phyloP scores from a whole-genome alignment of 164 flowering plant genomes.

The Vitis amurensis region DNA sequence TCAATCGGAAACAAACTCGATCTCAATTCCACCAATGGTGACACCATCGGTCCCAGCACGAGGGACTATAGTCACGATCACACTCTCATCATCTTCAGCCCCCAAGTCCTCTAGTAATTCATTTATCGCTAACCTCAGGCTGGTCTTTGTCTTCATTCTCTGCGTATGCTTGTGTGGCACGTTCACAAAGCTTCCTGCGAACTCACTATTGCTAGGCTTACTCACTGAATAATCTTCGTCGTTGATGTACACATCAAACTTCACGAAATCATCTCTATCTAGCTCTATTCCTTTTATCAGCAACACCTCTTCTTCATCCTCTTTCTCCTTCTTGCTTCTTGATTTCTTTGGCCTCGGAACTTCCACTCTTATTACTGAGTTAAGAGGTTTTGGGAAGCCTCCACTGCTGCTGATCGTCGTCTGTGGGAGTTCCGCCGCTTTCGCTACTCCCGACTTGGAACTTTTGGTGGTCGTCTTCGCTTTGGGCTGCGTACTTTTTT shows the following conservation, averaged over 20 bases:
- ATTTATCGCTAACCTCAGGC: constrained; percentile 38
- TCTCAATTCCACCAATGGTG: too few species aligned
- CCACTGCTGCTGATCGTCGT: neutral
- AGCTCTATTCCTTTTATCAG: constrained; percentile 48
- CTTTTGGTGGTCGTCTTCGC: constrained; percentile 9
- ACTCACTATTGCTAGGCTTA: constrained; percentile 36
- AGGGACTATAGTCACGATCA: constrained; percentile 51
- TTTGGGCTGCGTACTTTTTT: constrained; percentile 1
- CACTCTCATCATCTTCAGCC: constrained; percentile 53
- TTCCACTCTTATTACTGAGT: constrained; percentile 16
- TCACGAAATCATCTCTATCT: constrained; percentile 32
- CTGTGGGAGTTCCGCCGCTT: constrained; percentile 7
- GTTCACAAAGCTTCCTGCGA: constrained; percentile 62
- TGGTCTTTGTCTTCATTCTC: constrained; percentile 33
- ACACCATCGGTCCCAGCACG: too few species aligned
- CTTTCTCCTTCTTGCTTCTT: constrained; percentile 48
- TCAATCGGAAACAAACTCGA: too few species aligned
- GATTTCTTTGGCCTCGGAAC: constrained; percentile 51
- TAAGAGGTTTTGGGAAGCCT: constrained; percentile 33
- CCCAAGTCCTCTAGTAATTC: constrained; percentile 58
- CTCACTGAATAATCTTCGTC: constrained; percentile 38
- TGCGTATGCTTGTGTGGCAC: constrained; percentile 44
- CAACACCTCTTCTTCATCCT: constrained; percentile 55
- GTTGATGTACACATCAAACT: constrained; percentile 61
- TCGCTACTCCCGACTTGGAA: constrained; percentile 5